Evolutionary conservation across 2,329 filamentous ascomycete genomes (phyloP).

Genomic region (Diaporthe vexans): DNA sequence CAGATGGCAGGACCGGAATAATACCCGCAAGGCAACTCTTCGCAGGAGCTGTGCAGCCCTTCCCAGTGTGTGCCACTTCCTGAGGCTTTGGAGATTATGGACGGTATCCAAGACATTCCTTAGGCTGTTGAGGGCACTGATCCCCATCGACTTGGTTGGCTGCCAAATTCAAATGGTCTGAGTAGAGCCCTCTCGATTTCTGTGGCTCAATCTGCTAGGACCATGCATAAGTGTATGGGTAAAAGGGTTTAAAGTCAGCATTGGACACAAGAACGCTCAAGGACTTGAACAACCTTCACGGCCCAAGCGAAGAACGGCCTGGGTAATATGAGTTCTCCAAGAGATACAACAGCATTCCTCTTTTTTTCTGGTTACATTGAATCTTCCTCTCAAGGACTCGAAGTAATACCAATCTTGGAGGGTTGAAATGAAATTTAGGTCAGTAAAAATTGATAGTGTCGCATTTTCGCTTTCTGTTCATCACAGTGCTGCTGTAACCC

Average conservation of each 20-base stretch:
- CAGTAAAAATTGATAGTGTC: background rate
- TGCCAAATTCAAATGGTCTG: background rate
- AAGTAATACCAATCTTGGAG: background rate
- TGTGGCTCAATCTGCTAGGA: background rate
- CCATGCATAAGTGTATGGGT: no score
- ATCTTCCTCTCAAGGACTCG: no score
- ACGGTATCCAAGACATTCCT: no score
- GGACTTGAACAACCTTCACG: background rate
- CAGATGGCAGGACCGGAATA: no score
- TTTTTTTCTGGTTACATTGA: no score
- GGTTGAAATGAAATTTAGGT: background rate
- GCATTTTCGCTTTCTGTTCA: background rate
- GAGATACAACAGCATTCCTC: background rate
- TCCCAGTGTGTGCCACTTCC: background rate
- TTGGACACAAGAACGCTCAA: background rate
- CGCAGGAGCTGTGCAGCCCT: background rate
- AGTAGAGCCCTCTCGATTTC: background rate
- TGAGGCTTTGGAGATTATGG: background rate
- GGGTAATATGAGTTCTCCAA: background rate
- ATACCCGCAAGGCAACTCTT: background rate
- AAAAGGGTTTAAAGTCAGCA: background rate
- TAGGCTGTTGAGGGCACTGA: background rate
- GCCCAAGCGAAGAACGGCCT: background rate
- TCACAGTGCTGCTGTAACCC: no score
- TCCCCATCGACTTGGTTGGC: background rate